These are phyloP conservation scores for Pinus taeda DNA, from an alignment of 75 land plant species.

Conservation along the genomic window DNA sequence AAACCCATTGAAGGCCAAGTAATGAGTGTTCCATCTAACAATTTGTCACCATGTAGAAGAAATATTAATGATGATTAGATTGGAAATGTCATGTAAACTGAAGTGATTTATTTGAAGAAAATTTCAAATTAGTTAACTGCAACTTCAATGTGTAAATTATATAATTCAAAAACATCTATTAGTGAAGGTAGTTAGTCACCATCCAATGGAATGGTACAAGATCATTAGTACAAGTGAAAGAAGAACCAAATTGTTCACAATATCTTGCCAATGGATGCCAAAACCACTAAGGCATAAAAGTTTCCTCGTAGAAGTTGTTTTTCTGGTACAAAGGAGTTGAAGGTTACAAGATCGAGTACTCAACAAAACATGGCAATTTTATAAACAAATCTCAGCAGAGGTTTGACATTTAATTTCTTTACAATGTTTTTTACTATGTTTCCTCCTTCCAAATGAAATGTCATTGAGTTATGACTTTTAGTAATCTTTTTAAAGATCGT, in stretches of 20 bases:
- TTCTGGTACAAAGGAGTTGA: slow-evolving; percentile 1
- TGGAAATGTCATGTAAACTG: not conserved
- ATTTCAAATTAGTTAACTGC: slow-evolving; percentile 79
- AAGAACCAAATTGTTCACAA: slow-evolving; percentile 77
- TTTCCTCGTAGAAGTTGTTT: slow-evolving; percentile 3
- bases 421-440: not conserved
- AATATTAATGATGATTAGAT: not conserved
- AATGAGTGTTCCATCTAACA: not conserved
- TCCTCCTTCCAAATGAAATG: not conserved
- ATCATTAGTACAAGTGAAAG: slow-evolving; percentile 68
- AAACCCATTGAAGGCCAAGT: not conserved
- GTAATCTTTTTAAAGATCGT: too few relatives aligned
- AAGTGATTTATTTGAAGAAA: slow-evolving; percentile 37
- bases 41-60: not conserved
- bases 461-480: not conserved
- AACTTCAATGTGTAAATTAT: slow-evolving; percentile 19
- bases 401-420: slow-evolving; percentile 6
- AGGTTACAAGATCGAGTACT: not conserved
- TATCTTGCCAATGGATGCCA: slow-evolving; percentile 19
- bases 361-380: not conserved
- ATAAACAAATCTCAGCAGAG: slow-evolving; percentile 38
- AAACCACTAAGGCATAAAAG: slow-evolving; percentile 4
- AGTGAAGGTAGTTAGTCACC: slow-evolving; percentile 8
- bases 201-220: slow-evolving; percentile 13
- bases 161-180: not conserved